These are phyloP conservation scores for Candida albicans DNA, from an alignment of 1,139 yeast genomes.

Conservation along the genomic window DNA sequence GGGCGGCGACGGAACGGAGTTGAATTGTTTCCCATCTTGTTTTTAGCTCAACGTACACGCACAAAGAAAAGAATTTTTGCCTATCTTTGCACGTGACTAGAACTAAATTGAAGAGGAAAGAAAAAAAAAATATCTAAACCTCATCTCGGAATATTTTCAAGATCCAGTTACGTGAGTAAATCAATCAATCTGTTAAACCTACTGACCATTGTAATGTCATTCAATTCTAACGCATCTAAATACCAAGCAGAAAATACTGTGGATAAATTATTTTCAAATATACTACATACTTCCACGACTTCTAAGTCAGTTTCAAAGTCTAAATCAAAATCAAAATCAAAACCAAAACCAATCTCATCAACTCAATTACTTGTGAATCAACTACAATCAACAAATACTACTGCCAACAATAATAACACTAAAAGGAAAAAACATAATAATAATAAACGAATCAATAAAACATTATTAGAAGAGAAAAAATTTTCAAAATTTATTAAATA, in stretches of 20 bases:
- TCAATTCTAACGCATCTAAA: constrained; percentile 31
- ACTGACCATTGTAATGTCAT: constrained; percentile 22
- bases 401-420: constrained; percentile 17
- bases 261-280: constrained; percentile 38
- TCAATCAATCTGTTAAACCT: background rate
- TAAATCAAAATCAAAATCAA: constrained; percentile 8
- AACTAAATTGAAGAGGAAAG: background rate
- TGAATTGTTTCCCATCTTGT: too few species aligned
- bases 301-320: too few species aligned
- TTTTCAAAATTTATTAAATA: constrained; percentile 53
- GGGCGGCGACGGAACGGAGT: too few species aligned
- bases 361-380: constrained; percentile 23
- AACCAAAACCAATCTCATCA: constrained; percentile 14
- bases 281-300: constrained; percentile 38
- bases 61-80: too few species aligned
- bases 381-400: constrained; percentile 20
- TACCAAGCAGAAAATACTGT: constrained; percentile 40
- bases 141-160: constrained; percentile 3
- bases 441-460: constrained; percentile 37
- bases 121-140: background rate
- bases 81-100: background rate
- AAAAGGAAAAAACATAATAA: constrained; percentile 31
- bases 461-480: constrained; percentile 35
- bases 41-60: too few species aligned
- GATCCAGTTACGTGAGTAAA: background rate